phyloP scores from a whole-genome alignment of 768 basidiomycete genomes.

The Paxillus involutus region DNA sequence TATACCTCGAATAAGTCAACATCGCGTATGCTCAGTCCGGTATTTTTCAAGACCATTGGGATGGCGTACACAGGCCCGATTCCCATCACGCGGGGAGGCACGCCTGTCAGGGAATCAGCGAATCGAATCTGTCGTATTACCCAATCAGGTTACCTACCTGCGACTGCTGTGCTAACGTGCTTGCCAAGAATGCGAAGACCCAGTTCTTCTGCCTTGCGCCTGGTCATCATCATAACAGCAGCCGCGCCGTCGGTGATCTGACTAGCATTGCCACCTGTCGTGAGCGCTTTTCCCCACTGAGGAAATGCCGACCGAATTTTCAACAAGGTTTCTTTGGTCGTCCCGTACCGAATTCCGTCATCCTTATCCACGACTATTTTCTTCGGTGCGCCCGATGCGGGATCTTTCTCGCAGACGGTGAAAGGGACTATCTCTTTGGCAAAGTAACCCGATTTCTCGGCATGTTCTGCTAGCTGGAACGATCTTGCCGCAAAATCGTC shows the following conservation, averaged over 20 bases:
- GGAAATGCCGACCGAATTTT: conserved; percentile 79
- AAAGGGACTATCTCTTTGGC: conserved; percentile 74
- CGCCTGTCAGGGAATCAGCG: conserved; percentile 37
- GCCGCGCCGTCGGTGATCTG: conserved; percentile 87
- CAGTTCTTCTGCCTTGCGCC: conserved; percentile 74
- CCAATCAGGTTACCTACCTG: conserved; percentile 41
- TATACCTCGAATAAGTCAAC: conserved; percentile 79
- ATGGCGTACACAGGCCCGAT: conserved; percentile 86
- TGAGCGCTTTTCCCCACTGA: conserved; percentile 72
- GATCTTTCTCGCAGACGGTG: conserved; percentile 59
- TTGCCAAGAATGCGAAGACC: conserved; percentile 76
- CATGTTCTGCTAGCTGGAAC: conserved; percentile 76
- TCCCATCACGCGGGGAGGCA: conserved; percentile 84
- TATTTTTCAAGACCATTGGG: conserved; percentile 66
- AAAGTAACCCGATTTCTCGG: conserved; percentile 68
- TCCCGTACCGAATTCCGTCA: conserved; percentile 77
- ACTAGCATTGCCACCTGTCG: conserved; percentile 85
- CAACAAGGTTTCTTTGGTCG: conserved; percentile 60
- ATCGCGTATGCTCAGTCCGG: conserved; percentile 64
- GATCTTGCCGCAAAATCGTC: conserved; percentile 74
- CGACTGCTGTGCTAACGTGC: conserved; percentile 69
- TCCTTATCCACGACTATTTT: conserved; percentile 63
- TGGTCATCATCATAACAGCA: conserved; percentile 77
- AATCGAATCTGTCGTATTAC: neutral
- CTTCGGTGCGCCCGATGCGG: conserved; percentile 50